phyloP scores from a whole-genome alignment of 768 basidiomycete species.

The Neoboletus subvelutipes region DNA sequence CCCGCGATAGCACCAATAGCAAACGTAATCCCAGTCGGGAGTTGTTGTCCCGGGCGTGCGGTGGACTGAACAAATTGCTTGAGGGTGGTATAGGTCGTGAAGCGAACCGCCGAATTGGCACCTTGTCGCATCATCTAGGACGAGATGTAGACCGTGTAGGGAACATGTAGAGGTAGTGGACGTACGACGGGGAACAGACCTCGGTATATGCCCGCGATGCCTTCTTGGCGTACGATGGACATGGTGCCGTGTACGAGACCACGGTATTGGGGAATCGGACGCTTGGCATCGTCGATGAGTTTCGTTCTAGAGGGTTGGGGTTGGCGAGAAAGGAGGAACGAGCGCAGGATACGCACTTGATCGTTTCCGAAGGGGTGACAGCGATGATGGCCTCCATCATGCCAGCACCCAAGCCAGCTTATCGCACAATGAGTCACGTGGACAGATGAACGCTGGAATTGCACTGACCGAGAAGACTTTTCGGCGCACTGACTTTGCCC shows the following conservation, averaged over 20 bases:
- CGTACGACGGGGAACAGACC: constrained; percentile 92
- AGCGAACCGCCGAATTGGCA: constrained; percentile 94
- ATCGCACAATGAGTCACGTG: constrained; percentile 12
- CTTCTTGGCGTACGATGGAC: constrained; percentile 82
- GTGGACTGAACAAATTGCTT: constrained; percentile 92
- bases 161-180: constrained; percentile 10
- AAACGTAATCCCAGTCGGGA: constrained; percentile 89
- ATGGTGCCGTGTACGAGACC: constrained; percentile 85
- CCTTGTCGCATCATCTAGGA: constrained; percentile 94
- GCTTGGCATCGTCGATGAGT: constrained; percentile 91
- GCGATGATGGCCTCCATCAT: constrained; percentile 91
- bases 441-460: not conserved
- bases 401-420: constrained; percentile 83
- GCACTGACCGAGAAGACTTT: constrained; percentile 73
- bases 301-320: constrained; percentile 71
- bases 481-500: constrained; percentile 89
- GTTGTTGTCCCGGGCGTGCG: constrained; percentile 74
- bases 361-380: constrained; percentile 96
- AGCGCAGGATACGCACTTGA: constrained; percentile 65
- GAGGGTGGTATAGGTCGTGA: constrained; percentile 91
- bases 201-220: constrained; percentile 80
- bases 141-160: not conserved
- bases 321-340: not conserved
- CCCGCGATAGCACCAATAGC: constrained; percentile 93
- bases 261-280: constrained; percentile 78